Percentiles rank a stretch among this genome's conserved stretches.
Conservation (phyloP, 2,329 filamentous ascomycete species). For the Colletotrichum coccodes region DNA sequence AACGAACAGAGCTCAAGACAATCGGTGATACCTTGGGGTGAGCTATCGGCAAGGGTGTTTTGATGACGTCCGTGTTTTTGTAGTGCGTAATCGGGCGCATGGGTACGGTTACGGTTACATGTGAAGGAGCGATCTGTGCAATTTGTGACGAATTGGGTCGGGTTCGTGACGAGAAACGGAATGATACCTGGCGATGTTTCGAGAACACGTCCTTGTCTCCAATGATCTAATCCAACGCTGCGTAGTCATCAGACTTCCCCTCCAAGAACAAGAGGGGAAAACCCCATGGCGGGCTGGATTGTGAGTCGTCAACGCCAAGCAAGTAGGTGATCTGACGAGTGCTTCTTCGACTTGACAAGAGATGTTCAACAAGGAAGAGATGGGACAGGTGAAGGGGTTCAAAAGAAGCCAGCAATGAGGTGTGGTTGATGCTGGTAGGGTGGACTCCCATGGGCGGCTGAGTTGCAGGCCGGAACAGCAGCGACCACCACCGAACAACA, state of each 20-base stretch:
- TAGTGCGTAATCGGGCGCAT: conserved; percentile 8
- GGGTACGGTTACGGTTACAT: conserved; percentile 17
- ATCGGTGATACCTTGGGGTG: not conserved
- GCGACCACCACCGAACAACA: not conserved
- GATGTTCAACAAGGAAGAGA: conserved; percentile 12
- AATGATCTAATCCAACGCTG: not conserved
- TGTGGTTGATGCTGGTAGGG: conserved; percentile 6
- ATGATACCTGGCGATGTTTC: conserved; percentile 14
- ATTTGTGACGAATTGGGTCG: conserved; percentile 2
- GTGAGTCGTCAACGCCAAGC: not conserved
- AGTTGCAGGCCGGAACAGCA: not conserved
- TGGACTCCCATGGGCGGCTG: conserved; percentile 2
- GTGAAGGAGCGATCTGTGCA: conserved; percentile 27
- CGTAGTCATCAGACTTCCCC: not conserved
- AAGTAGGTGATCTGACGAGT: conserved; percentile 1
- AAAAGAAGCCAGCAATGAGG: conserved; percentile 7
- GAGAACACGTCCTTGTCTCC: conserved; percentile 8
- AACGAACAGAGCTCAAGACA: no score
- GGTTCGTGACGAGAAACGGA: not conserved
- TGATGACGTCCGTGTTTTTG: conserved; percentile 3
- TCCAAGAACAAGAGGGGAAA: not conserved
- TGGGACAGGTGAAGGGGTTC: conserved; percentile 12
- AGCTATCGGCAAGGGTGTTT: not conserved
- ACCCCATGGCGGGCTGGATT: not conserved
- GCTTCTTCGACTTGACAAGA: conserved; percentile 24